phyloP scores from a whole-genome alignment of 139 green algal genomes.

The Chlamydomonas eustigma region DNA sequence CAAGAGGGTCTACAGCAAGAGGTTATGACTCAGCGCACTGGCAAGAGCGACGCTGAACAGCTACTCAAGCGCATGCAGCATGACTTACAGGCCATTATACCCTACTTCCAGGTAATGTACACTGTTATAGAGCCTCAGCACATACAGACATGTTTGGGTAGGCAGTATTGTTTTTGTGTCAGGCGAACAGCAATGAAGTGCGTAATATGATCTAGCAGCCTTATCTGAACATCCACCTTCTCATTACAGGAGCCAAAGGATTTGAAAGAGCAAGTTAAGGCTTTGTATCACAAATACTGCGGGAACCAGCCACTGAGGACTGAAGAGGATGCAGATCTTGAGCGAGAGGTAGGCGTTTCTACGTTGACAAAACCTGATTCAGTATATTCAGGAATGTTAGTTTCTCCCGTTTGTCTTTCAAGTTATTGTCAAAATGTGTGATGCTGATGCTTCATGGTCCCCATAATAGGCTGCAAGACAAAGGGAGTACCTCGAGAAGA shows the following conservation, averaged over 20 bases:
- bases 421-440: too few species aligned
- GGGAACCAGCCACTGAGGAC: background rate
- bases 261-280: constrained; percentile 76
- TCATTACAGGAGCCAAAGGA: constrained; percentile 77
- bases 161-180: too few species aligned
- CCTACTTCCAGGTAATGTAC: constrained; percentile 30
- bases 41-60: constrained; percentile 29
- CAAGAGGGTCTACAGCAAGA: constrained; percentile 26
- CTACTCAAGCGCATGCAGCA: constrained; percentile 42
- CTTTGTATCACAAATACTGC: constrained; percentile 61
- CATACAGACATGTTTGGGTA: too few species aligned
- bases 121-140: too few species aligned
- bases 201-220: too few species aligned
- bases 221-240: too few species aligned
- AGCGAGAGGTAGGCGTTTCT: constrained; percentile 42
- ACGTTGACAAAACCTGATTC: background rate
- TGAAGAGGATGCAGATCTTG: constrained; percentile 53
- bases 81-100: constrained; percentile 56
- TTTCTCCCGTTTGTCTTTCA: too few species aligned
- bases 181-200: too few species aligned
- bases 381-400: background rate
- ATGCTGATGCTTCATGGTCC: too few species aligned
- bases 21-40: constrained; percentile 30
- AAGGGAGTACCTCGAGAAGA: constrained; percentile 77
- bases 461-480: constrained; percentile 40